A percentile compares a stretch with the other conserved stretches of the same genome.
Conservation (phyloP, 2,329 filamentous ascomycete species). For the Diaporthe citrichinensis region DNA sequence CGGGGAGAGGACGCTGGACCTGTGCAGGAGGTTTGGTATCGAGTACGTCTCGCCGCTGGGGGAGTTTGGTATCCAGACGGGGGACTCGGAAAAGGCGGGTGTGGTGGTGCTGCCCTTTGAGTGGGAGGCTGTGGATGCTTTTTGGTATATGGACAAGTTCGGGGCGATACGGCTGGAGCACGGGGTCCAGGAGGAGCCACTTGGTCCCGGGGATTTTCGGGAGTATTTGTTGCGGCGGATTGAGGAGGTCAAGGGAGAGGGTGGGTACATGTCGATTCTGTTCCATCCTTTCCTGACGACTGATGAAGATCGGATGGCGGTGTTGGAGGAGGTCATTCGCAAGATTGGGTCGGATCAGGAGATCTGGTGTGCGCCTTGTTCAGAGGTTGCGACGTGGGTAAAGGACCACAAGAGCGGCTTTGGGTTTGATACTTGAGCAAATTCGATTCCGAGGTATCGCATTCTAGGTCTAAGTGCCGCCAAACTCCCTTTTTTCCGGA, state of each 20-base stretch:
- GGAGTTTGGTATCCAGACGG: slow-evolving; percentile 40
- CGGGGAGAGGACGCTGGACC: slow-evolving; percentile 44
- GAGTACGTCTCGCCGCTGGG: slow-evolving; percentile 49
- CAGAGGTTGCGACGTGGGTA: slow-evolving; percentile 48
- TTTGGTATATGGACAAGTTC: slow-evolving; percentile 52
- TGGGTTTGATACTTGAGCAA: neutral
- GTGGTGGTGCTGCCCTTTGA: slow-evolving; percentile 50
- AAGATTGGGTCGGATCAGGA: slow-evolving; percentile 43
- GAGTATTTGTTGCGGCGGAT: slow-evolving; percentile 45
- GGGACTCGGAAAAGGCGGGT: slow-evolving; percentile 17
- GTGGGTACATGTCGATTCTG: slow-evolving; percentile 48
- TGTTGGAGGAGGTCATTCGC: slow-evolving; percentile 47
- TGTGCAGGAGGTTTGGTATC: slow-evolving; percentile 44
- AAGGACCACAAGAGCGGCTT: slow-evolving; percentile 41
- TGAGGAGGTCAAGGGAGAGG: slow-evolving; percentile 42
- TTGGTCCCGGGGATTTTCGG: slow-evolving; percentile 43
- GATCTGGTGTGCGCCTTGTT: slow-evolving; percentile 49
- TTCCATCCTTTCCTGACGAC: slow-evolving; percentile 50
- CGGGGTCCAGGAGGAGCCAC: slow-evolving; percentile 41
- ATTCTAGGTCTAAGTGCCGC: neutral
- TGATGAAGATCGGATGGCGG: slow-evolving; percentile 46
- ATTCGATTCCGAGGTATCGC: neutral
- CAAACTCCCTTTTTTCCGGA: neutral
- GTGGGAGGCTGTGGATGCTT: slow-evolving; percentile 50
- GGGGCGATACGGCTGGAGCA: slow-evolving; percentile 41